These are phyloP conservation scores for Vitis hybrid DNA, from an alignment of 177 flowering plant genomes.

Conservation along the genomic window DNA sequence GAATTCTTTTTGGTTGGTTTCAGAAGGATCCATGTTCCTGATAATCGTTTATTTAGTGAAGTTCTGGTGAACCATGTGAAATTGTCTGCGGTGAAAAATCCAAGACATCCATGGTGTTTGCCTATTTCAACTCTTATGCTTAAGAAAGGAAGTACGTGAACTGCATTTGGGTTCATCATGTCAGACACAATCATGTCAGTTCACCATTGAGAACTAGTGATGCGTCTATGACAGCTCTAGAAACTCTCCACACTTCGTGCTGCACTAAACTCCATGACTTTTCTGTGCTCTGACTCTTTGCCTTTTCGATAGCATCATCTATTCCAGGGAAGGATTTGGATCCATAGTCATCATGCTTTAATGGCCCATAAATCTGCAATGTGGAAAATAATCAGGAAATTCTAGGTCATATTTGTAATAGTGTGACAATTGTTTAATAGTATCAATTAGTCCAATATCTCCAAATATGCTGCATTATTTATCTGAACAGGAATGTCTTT, in stretches of 20 bases:
- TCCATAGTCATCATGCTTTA: constrained; percentile 61
- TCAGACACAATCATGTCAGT: constrained; percentile 38
- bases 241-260: constrained; percentile 74
- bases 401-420: constrained; percentile 5
- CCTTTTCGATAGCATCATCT: constrained; percentile 55
- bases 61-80: not conserved
- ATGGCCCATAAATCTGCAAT: constrained; percentile 66
- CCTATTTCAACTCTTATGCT: not conserved
- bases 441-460: not conserved
- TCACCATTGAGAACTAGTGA: constrained; percentile 54
- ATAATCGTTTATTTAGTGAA: not conserved
- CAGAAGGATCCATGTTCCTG: not conserved
- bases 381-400: not conserved
- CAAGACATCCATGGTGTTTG: too few species aligned
- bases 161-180: not conserved
- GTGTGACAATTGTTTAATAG: not conserved
- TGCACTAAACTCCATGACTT: constrained; percentile 64
- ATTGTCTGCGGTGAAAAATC: not conserved
- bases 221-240: constrained; percentile 68
- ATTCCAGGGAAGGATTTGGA: constrained; percentile 71
- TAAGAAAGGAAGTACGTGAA: not conserved
- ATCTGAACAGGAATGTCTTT: not conserved
- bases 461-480: not conserved
- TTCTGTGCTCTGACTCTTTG: constrained; percentile 38
- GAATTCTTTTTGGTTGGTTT: not conserved